phyloP scores from a whole-genome alignment of 306 rosid genomes.

The Gastrolobium bilobum region DNA sequence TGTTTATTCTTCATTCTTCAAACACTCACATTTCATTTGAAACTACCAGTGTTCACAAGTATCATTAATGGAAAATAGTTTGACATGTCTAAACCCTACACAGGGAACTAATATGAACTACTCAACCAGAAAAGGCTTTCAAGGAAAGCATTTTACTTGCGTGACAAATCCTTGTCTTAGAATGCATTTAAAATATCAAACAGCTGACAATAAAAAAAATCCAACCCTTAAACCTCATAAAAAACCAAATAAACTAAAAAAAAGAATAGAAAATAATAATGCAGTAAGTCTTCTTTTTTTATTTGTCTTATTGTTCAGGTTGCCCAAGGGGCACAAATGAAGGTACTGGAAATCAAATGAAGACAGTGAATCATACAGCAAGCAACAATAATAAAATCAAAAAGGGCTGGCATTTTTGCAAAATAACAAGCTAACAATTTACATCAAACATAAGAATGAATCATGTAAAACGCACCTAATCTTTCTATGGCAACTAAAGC shows the following conservation, averaged over 20 bases:
- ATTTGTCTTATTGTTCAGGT: neutral
- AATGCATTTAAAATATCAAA: neutral
- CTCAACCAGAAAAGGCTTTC: neutral
- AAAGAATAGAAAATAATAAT: too few relatives aligned
- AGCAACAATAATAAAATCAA: constrained; percentile 8
- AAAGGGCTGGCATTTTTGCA: neutral
- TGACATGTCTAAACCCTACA: neutral
- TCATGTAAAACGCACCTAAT: constrained; percentile 69
- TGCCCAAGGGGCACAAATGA: constrained; percentile 9
- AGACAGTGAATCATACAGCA: constrained; percentile 2
- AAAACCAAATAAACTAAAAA: neutral
- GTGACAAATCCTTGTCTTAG: neutral
- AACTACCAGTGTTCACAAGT: neutral
- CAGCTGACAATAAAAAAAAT: neutral
- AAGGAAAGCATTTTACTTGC: neutral
- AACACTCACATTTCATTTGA: neutral
- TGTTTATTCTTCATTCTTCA: constrained; percentile 12
- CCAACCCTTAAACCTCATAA: neutral
- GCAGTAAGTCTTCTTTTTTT: neutral
- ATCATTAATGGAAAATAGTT: neutral
- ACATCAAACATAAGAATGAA: constrained; percentile 23
- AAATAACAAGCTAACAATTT: constrained; percentile 28
- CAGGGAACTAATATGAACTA: neutral
- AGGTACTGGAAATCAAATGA: constrained; percentile 23
- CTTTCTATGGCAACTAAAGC: constrained; percentile 83